These are phyloP conservation scores for California macrophylla DNA, from an alignment of 441 rosid genomes.

Conservation along the genomic window DNA sequence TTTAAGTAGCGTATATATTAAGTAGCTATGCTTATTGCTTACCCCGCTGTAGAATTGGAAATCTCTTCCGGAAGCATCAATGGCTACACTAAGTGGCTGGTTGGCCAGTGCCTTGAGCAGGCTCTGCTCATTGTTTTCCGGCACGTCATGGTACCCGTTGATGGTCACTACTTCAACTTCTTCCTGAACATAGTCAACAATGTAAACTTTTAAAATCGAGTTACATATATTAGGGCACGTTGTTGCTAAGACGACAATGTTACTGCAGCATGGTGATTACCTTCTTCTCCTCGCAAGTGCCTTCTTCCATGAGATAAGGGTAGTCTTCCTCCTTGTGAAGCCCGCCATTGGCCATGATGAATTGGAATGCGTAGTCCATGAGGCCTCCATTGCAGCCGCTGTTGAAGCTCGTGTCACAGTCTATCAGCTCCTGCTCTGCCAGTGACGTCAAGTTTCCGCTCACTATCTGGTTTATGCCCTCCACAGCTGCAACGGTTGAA, in stretches of 20 bases:
- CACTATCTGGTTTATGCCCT: conserved; percentile 75
- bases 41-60: conserved; percentile 96
- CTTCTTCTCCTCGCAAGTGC: conserved; percentile 60
- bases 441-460: conserved; percentile 68
- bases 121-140: conserved; percentile 54
- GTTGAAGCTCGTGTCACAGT: conserved; percentile 69
- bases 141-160: conserved; percentile 72
- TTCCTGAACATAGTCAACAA: conserved; percentile 31
- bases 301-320: conserved; percentile 87
- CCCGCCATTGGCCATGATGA: conserved; percentile 59
- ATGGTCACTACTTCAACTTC: conserved; percentile 51
- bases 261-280: conserved; percentile 20
- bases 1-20: too few species aligned
- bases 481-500: conserved; percentile 90
- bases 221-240: conserved; percentile 3
- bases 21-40: too few species aligned
- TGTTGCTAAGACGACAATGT: too few species aligned
- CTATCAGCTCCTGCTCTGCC: conserved; percentile 85
- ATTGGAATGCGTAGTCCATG: conserved; percentile 88
- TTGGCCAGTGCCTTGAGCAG: conserved; percentile 69
- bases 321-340: conserved; percentile 81
- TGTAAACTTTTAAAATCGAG: too few species aligned
- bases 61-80: conserved; percentile 84
- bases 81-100: conserved; percentile 87
- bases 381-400: conserved; percentile 91